These are phyloP conservation scores for Bryoerythrophyllum caledonicum DNA, from an alignment of 225 moss, liverwort and hornwort genomes.

Conservation along the genomic window DNA sequence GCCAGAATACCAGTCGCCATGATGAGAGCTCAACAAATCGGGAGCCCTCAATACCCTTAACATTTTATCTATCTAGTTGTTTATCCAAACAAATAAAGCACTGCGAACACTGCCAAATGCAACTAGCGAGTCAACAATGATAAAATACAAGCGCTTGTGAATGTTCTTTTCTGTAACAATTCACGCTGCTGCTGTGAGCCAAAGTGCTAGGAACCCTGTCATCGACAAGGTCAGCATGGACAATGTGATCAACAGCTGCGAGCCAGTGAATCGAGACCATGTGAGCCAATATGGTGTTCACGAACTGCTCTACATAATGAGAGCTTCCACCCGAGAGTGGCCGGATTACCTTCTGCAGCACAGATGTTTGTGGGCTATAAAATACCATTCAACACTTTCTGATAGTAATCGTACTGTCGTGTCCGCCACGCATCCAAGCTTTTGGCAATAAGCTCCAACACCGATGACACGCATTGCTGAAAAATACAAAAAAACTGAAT, in stretches of 20 bases:
- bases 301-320: conserved; percentile 14
- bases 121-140: conserved; percentile 56
- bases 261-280: conserved; percentile 20
- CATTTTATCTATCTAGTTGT: no score
- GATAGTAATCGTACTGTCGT: conserved; percentile 98
- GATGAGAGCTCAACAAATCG: no score
- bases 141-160: conserved; percentile 59
- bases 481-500: conserved; percentile 15
- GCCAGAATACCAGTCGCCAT: no score
- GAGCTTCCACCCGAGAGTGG: conserved; percentile 22
- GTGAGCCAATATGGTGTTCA: conserved; percentile 25
- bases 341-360: conserved; percentile 25
- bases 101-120: no score
- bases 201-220: conserved; percentile 29
- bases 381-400: conserved; percentile 98
- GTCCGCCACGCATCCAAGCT: conserved; percentile 99
- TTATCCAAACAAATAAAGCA: no score
- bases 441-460: conserved; percentile 92
- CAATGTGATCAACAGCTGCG: conserved; percentile 31
- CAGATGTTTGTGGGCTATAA: conserved; percentile 61
- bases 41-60: no score
- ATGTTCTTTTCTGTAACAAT: conserved; percentile 23
- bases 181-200: conserved; percentile 26
- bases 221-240: no score
- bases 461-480: conserved; percentile 99